Evolutionary conservation across 805 yeast genomes (phyloP).

Genomic region (Nakazawaea wyomingensis): DNA sequence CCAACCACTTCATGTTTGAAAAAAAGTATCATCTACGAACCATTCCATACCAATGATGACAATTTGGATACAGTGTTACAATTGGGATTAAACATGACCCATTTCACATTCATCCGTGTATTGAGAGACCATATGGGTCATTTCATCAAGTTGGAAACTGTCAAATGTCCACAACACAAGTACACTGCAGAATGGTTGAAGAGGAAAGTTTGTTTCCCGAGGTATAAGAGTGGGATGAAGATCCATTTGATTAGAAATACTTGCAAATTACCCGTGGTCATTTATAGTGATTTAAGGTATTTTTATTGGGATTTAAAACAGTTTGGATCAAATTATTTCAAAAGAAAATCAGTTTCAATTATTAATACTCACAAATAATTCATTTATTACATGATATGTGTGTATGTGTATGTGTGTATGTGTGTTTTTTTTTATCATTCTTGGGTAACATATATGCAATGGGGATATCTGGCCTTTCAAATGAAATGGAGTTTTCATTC

Average conservation of each 20-base stretch:
- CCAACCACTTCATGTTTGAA: no score
- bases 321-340: conserved; percentile 3
- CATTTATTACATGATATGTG: no score
- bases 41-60: background rate
- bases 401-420: no score
- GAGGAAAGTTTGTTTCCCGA: conserved; percentile 34
- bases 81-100: background rate
- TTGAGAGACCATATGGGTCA: conserved; percentile 34
- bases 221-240: conserved; percentile 41
- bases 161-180: conserved; percentile 16
- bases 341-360: background rate
- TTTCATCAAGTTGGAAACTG: conserved; percentile 32
- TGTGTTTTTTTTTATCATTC: no score
- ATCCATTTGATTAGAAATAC: conserved; percentile 24
- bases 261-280: background rate
- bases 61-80: background rate
- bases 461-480: no score
- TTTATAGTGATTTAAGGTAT: conserved; percentile 8
- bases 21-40: conserved; percentile 1
- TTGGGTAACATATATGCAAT: no score
- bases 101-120: conserved; percentile 31
- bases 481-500: no score
- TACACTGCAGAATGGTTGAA: conserved; percentile 32
- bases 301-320: conserved; percentile 9
- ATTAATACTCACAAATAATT: background rate